phyloP scores from a whole-genome alignment of 805 yeast genomes.

The Metschnikowia sp. region DNA sequence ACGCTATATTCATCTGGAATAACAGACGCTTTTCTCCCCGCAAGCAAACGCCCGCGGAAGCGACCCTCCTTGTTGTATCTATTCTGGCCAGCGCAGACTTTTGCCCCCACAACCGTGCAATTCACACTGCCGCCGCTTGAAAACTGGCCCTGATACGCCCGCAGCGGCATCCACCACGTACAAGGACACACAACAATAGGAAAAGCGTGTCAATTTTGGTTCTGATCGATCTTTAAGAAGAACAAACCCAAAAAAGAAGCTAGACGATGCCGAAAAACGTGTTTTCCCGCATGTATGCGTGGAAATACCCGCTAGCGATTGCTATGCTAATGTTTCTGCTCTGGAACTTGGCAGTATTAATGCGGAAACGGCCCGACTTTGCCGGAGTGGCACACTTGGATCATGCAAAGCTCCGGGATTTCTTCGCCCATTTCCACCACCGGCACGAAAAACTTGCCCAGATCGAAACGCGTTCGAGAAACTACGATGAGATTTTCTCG shows the following conservation, averaged over 20 bases:
- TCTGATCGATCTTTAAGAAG: neutral
- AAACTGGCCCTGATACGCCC: too few species aligned
- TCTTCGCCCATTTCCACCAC: conserved; percentile 12
- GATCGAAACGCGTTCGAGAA: conserved; percentile 8
- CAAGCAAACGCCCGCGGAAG: too few species aligned
- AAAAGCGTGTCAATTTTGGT: too few species aligned
- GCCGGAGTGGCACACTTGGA: conserved; percentile 8
- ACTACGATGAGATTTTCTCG: conserved; percentile 23
- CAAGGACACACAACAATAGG: too few species aligned
- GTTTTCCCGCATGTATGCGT: conserved; percentile 1
- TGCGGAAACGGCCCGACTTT: neutral
- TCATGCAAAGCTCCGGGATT: conserved; percentile 6
- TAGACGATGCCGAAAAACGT: neutral
- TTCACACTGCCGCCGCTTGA: too few species aligned
- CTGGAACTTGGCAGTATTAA: conserved; percentile 1
- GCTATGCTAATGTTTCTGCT: conserved; percentile 2
- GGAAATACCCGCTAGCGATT: conserved; percentile 2
- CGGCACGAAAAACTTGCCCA: conserved; percentile 7
- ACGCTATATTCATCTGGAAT: too few species aligned
- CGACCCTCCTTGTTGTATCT: too few species aligned
- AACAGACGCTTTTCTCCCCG: too few species aligned
- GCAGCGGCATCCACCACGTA: too few species aligned
- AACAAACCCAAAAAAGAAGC: neutral
- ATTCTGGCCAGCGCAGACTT: too few species aligned
- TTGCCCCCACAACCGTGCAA: too few species aligned